A percentile compares a stretch with the other conserved stretches of the same genome.
Conservation (phyloP, 2,329 filamentous ascomycete species). For the Colletotrichum nymphaeae region DNA sequence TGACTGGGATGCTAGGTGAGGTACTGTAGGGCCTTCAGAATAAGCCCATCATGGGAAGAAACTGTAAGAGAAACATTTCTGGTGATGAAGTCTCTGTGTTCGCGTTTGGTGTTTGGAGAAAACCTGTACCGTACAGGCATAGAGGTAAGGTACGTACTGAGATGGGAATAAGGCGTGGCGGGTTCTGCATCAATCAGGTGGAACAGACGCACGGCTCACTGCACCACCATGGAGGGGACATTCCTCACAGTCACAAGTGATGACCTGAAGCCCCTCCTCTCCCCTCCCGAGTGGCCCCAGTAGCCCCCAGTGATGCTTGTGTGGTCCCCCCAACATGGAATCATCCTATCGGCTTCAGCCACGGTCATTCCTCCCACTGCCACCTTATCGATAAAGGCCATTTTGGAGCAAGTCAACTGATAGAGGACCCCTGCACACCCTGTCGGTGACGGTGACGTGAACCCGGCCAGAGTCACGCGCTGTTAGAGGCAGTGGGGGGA, state of each 20-base stretch:
- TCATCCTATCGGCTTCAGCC: conserved; percentile 14
- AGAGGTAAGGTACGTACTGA: neutral
- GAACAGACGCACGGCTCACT: conserved; percentile 21
- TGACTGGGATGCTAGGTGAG: neutral
- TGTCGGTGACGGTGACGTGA: conserved; percentile 36
- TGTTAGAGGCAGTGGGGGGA: conserved; percentile 25
- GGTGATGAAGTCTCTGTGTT: neutral
- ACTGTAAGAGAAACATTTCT: neutral
- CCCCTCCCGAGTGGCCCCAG: neutral
- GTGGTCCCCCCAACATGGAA: neutral
- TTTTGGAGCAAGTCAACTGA: conserved; percentile 16
- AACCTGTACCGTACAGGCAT: neutral
- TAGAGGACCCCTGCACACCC: conserved; percentile 31
- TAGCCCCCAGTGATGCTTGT: too few relatives aligned
- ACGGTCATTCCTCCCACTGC: neutral
- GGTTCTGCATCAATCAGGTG: conserved; percentile 29
- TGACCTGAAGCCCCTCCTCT: neutral
- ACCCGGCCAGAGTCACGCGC: conserved; percentile 33
- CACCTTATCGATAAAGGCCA: conserved; percentile 32
- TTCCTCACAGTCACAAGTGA: conserved; percentile 13
- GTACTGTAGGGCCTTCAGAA: neutral
- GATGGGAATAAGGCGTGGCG: neutral
- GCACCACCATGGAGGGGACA: neutral
- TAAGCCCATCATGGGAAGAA: neutral
- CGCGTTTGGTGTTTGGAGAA: neutral